Evolutionary conservation across 2,329 filamentous ascomycete genomes (phyloP), one percentile per base, ranked within the genome.

Genomic region (Claviceps sp.): DNA sequence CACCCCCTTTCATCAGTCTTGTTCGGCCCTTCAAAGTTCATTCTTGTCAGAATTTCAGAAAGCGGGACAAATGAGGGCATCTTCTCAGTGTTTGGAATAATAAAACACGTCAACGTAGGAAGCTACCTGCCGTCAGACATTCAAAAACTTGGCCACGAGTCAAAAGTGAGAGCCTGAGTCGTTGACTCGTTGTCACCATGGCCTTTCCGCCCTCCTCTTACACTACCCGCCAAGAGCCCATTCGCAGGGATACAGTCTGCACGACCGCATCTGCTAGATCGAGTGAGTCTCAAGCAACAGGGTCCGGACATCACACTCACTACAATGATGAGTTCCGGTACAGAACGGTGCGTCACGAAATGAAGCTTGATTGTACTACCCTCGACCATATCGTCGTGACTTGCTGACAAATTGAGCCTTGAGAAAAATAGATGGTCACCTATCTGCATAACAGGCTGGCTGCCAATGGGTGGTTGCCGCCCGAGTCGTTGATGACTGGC

Each of bases 281-380:
- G 3, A 44, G 41, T 30, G 50, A 50, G 19, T 50, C 37, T 22
- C 50, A 50, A 14, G 43, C 30, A 22, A 40, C 45, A 3, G 45
- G 44, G 22, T 46, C 51, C n/a, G 50, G 52, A 17, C 43, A 50
- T 2, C 39, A 43, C n/a, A 30, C 47, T 24, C 45, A 47, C 6
- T 63, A 62, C 43, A 57, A 61, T 19, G 63, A 65, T 55, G 62
- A 62, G 11, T 63, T 66, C 48, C 61, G 61, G 5, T 64, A 60
- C 52, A 56, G 56, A 47, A 65, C 64, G n/a, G 64, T 65, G 44
- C 4, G 11, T 48, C 8, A 26, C 30, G 4, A 8, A n/a, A 39
- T 13, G n/a, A 13, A 42, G 22, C 16, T 8, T 41, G 13, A 13
- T 44, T 24, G 13, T 41, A 34, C 30, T 34, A 34, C 30, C 10